These are phyloP conservation scores for Apium graveolens DNA, from an alignment of 129 eudicot species.

Conservation along the genomic window DNA sequence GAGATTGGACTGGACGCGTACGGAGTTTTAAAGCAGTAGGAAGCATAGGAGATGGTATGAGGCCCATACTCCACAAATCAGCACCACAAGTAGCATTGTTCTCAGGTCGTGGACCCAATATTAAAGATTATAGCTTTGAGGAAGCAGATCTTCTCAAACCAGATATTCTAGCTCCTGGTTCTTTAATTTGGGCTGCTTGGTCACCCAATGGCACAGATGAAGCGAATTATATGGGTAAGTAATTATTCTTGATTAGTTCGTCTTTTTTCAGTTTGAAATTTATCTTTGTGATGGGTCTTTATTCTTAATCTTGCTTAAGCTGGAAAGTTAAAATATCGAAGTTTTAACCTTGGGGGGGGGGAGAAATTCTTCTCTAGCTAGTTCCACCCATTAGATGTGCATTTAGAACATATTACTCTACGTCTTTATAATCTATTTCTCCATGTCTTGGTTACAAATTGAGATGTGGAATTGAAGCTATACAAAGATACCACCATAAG, in stretches of 20 bases:
- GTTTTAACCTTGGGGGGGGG: neutral
- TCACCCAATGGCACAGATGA: conserved; percentile 93
- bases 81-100: conserved; percentile 98
- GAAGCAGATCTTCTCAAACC: conserved; percentile 97
- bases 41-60: conserved; percentile 77
- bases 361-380: neutral
- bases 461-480: neutral
- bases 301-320: neutral
- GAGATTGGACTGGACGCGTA: conserved; percentile 99
- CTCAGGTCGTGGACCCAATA: conserved; percentile 96
- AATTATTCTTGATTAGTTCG: conserved; percentile 6
- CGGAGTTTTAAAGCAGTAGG: conserved; percentile 78
- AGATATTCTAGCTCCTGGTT: conserved; percentile 95
- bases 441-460: neutral
- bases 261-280: neutral
- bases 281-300: neutral
- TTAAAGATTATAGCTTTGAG: conserved; percentile 82
- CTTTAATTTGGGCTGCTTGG: conserved; percentile 99
- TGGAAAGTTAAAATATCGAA: neutral
- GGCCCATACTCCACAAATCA: conserved; percentile 75
- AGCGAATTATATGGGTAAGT: conserved; percentile 72
- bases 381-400: neutral
- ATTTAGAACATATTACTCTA: neutral
- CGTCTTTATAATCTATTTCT: neutral
- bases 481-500: neutral